These are phyloP conservation scores for Nannochloris sp. DNA, from an alignment of 139 green algal genomes.

Conservation along the genomic window DNA sequence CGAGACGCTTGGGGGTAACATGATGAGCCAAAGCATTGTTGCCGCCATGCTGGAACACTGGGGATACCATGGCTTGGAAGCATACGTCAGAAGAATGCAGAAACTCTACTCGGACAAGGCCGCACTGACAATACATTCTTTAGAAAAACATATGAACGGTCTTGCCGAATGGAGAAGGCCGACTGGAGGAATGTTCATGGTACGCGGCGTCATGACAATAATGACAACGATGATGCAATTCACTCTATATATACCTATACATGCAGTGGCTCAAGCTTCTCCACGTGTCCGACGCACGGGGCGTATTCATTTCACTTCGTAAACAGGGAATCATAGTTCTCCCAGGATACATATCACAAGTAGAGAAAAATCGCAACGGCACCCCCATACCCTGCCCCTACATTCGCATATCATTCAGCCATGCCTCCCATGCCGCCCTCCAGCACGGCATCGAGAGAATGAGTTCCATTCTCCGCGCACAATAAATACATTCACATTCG, in stretches of 20 bases:
- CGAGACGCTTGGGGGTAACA: slow-evolving; percentile 34
- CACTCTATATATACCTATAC: no score
- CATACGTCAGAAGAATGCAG: slow-evolving; percentile 33
- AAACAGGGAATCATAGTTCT: neutral
- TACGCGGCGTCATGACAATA: no score
- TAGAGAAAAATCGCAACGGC: neutral
- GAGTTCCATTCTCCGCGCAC: neutral
- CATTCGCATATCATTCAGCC: neutral
- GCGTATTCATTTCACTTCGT: neutral
- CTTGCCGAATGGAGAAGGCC: slow-evolving; percentile 32
- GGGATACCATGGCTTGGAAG: slow-evolving; percentile 34
- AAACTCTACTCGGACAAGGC: slow-evolving; percentile 24
- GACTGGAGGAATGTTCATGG: slow-evolving; percentile 34
- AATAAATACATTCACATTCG: neutral
- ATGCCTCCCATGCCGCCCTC: neutral
- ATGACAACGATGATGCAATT: no score
- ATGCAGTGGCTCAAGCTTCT: slow-evolving; percentile 8
- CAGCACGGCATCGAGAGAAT: neutral
- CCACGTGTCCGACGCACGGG: neutral
- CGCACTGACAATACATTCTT: slow-evolving; percentile 11
- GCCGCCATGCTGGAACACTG: slow-evolving; percentile 23
- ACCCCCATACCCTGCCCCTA: neutral
- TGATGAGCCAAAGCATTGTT: slow-evolving; percentile 30
- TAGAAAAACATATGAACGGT: slow-evolving; percentile 1
- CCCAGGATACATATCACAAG: neutral